Conservation (phyloP, 164 flowering plant species). For the Platanus orientalis region DNA sequence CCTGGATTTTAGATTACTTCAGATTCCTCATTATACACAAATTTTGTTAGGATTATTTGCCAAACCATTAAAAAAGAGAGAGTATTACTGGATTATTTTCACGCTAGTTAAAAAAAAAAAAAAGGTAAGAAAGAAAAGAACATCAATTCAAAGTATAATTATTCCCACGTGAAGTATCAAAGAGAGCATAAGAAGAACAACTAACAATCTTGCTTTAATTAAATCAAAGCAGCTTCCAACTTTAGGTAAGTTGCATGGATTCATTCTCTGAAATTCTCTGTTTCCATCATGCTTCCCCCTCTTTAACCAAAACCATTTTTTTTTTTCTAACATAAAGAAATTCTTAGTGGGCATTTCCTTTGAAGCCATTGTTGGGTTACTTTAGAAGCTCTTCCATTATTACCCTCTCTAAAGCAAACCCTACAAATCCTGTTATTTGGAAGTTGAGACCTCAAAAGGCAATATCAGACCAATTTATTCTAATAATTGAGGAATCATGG, state of each 20-base stretch:
- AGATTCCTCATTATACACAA: too few species aligned
- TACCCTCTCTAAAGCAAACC: slow-evolving; percentile 11
- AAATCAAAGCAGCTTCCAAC: neutral
- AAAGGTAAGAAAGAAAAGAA: neutral
- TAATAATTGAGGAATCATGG: slow-evolving; percentile 5
- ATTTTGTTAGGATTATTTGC: too few species aligned
- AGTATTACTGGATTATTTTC: too few species aligned
- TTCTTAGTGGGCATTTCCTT: slow-evolving; percentile 52
- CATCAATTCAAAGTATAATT: neutral
- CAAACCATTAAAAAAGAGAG: too few species aligned
- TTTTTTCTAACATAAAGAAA: slow-evolving; percentile 6
- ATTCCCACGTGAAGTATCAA: neutral
- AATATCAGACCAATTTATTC: neutral
- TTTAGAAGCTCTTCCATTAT: slow-evolving; percentile 4
- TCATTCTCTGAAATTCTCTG: slow-evolving; percentile 1
- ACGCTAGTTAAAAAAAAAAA: too few species aligned
- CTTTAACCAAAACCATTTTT: neutral
- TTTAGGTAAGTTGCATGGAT: neutral
- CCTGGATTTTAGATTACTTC: too few species aligned
- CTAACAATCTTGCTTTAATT: neutral
- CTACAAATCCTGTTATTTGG: slow-evolving; percentile 9
- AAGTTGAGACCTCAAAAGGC: slow-evolving; percentile 9
- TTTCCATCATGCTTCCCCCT: slow-evolving; percentile 1
- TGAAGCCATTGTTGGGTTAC: slow-evolving; percentile 25
- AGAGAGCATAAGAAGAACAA: neutral